Percentiles rank a stretch among this genome's conserved stretches.
These are phyloP conservation scores for Inga oerstediana DNA, from an alignment of 306 rosid genomes.

Conservation along the genomic window DNA sequence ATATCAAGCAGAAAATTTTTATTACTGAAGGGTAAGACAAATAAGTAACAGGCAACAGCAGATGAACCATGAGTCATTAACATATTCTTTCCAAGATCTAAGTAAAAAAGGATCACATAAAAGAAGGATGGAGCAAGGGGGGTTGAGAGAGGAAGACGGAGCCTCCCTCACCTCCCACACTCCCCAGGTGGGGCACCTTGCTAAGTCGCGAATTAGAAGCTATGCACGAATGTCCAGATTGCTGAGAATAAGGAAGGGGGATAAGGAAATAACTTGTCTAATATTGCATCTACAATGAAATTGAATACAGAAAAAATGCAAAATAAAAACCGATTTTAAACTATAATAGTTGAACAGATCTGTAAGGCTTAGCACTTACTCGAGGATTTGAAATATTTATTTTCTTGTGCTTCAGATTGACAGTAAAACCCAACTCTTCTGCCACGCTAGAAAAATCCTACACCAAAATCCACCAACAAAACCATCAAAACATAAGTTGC, in stretches of 20 bases:
- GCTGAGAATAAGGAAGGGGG: slow-evolving; percentile 4
- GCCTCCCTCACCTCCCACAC: background rate
- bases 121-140: background rate
- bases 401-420: slow-evolving; percentile 96
- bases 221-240: slow-evolving; percentile 1
- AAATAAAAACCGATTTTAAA: slow-evolving; percentile 17
- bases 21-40: background rate
- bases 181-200: background rate
- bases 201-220: background rate
- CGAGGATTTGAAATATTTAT: slow-evolving; percentile 94
- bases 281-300: slow-evolving; percentile 10
- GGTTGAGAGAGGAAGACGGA: background rate
- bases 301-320: background rate
- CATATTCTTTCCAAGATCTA: slow-evolving; percentile 27
- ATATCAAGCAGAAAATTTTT: slow-evolving; percentile 21
- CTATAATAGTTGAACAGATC: slow-evolving; percentile 24
- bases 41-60: background rate
- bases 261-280: background rate
- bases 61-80: slow-evolving; percentile 1
- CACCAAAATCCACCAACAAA: slow-evolving; percentile 38
- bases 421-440: slow-evolving; percentile 73
- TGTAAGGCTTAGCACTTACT: slow-evolving; percentile 61
- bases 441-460: slow-evolving; percentile 94
- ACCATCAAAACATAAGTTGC: slow-evolving; percentile 22
- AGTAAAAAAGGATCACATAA: slow-evolving; percentile 20